Base-by-base conservation (phyloP, 495 filamentous ascomycete species). In the Oleoguttula mirabilis region DNA sequence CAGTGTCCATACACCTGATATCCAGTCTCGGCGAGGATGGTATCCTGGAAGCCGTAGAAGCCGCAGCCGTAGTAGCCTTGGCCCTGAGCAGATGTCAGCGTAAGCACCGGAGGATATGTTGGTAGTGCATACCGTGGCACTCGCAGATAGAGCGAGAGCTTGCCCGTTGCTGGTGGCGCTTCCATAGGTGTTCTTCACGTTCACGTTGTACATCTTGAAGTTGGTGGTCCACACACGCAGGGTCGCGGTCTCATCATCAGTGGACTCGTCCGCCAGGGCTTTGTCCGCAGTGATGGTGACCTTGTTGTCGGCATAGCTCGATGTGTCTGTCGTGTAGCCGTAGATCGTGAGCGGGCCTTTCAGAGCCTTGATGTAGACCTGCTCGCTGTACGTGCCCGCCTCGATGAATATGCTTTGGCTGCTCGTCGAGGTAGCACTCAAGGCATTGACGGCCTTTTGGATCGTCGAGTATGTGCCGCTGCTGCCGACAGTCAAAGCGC, bases 341-440 rank as follows among this genome's bases (percentile, higher is more conserved):
- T 80, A 70, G 52, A 82, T 66, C 24, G 70, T 71, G 12, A 80
- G 64, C 1, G 50, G 44, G 12, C 40, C 39, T 16, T 58, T 54
- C 31, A 51, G 36, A 5, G 43, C 43, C 4, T 36, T 38, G 20
- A 60, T 49, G 38, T 55, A 54, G 28, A 60, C 58, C 24, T 58
- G 55, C 39, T 60, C 58, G 19, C 59, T 53, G 20, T 73, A 71
- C 0, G 54, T 56, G 15, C 71, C 64, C 8, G 64, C 32, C 5
- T 68, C 45, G 55, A 83, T 73, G 65, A 80, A 82, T 55, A 83
- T 72, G 50, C 66, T 72, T 51, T 80, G 75, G 1, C 60, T 61
- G 0, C 52, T 41, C 20, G 68, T 64, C 6, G 65, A 56, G 7
- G 63, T 62, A 10, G 64, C 68, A 45, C 59, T 64, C 23, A 80